A percentile compares a stretch with the other conserved stretches of the same genome.
Evolutionary conservation across 75 land plant genomes (phyloP).

Genomic region (Pinus albicaulis): DNA sequence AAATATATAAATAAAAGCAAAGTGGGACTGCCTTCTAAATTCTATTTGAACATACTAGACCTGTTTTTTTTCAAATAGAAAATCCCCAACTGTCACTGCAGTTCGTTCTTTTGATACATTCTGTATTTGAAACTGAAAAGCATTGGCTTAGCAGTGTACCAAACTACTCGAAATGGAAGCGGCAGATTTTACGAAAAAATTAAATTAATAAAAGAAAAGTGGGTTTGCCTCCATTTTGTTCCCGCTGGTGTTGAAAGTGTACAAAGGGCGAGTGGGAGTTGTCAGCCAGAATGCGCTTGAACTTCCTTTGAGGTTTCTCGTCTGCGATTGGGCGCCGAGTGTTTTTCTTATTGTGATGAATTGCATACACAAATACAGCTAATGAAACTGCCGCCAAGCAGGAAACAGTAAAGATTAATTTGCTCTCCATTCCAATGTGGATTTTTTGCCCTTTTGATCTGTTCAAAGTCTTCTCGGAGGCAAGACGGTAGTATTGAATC

Average conservation of each 20-base stretch:
- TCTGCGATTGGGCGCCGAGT: too few relatives aligned
- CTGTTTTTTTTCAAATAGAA: too few relatives aligned
- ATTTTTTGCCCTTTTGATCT: too few relatives aligned
- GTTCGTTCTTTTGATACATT: not conserved
- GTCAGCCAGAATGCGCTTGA: constrained; percentile 73
- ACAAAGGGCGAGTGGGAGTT: constrained; percentile 70
- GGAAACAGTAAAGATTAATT: too few relatives aligned
- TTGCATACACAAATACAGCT: too few relatives aligned
- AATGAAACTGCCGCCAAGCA: too few relatives aligned
- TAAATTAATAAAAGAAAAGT: constrained; percentile 5
- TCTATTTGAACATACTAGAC: too few relatives aligned
- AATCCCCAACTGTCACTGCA: too few relatives aligned
- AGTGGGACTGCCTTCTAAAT: not conserved
- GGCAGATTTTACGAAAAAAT: not conserved
- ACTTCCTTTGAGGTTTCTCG: constrained; percentile 69
- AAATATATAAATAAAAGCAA: constrained; percentile 7
- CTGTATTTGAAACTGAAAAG: not conserved
- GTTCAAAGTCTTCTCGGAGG: too few relatives aligned
- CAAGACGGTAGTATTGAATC: too few relatives aligned
- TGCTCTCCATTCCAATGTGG: too few relatives aligned
- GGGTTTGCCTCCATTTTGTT: constrained; percentile 7
- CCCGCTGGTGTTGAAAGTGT: constrained; percentile 35
- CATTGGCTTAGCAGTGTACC: not conserved
- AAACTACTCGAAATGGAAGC: not conserved
- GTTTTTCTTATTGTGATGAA: too few relatives aligned